phyloP scores from a whole-genome alignment of 257 asterid genomes.

The Scutellaria baicalensis region DNA sequence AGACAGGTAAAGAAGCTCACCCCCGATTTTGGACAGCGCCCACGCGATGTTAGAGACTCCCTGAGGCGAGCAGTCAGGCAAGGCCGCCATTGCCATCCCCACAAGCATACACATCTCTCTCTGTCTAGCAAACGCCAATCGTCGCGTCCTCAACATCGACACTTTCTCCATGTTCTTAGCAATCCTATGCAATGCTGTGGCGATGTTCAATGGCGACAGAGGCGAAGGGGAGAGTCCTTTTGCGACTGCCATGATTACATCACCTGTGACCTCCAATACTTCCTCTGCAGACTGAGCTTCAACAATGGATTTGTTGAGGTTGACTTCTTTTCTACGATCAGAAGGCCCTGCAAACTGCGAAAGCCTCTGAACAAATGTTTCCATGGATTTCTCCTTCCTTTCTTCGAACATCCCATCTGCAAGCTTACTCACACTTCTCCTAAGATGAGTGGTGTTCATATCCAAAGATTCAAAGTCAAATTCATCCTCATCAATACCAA shows the following conservation, averaged over 20 bases:
- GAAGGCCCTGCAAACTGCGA: constrained; percentile 89
- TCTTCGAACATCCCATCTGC: constrained; percentile 80
- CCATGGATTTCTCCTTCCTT: constrained; percentile 54
- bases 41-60: constrained; percentile 90
- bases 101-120: constrained; percentile 94
- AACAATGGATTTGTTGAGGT: constrained; percentile 64
- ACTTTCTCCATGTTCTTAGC: constrained; percentile 98
- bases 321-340: constrained; percentile 73
- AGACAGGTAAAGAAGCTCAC: constrained; percentile 85
- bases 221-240: constrained; percentile 97
- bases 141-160: constrained; percentile 50
- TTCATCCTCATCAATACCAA: constrained; percentile 26
- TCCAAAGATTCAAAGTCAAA: constrained; percentile 17
- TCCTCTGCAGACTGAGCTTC: constrained; percentile 86
- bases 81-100: constrained; percentile 79
- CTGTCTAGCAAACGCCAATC: constrained; percentile 78
- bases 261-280: constrained; percentile 77
- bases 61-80: constrained; percentile 90
- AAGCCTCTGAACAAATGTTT: constrained; percentile 69
- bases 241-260: constrained; percentile 61
- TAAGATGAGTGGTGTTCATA: constrained; percentile 29
- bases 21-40: constrained; percentile 93
- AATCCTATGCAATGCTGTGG: constrained; percentile 86
- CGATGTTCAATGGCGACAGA: constrained; percentile 79
- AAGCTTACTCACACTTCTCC: constrained; percentile 40